Evolutionary conservation across 2,329 filamentous ascomycete species (phyloP), one percentile per base, ranked within the genome.

Genomic region (Colletotrichum musicola): DNA sequence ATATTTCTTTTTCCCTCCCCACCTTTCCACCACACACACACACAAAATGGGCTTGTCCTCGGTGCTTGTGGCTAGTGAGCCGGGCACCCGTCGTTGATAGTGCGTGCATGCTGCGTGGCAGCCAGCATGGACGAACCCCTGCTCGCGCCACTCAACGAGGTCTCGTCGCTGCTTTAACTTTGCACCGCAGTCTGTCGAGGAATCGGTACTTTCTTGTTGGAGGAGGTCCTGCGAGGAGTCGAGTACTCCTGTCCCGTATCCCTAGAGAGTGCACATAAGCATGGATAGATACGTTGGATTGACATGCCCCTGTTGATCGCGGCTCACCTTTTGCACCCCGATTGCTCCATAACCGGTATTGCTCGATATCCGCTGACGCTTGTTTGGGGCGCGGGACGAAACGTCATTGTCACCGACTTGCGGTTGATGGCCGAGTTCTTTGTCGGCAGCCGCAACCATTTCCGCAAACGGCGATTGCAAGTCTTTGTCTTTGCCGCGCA

Each of bases 141-240:
- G 55, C 46, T 60, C 18, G 14, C 55, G 62, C 61, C 55, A 61
- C 65, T 16, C 55, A 38, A 27, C 62, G 14, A 35, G 44, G 30
- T 13, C 35, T 27, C 16, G 20, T 38, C 55, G 65, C 65, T 47
- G 62, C 62, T 65, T 68, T 68, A 55, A 35, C n/a, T 18, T 42
- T n/a, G 20, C 1, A 10, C 18, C 10, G 6, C 20, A 16, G 20
- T 6, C 35, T 3, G n/a, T 30, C n/a, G n/a, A 47, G 27, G 9
- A 35, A 35, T 12, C 18, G n/a, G 16, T 22, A 35, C 22, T 49
- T 68, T 27, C 53, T 59, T 38, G 9, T 53, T 44, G 30, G 16
- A 54, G 27, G 47, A 64, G 64, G 54, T 54, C 54, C 54, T 49
- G 53, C 46, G 53, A 68, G 25, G 30, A 46, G 42, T 40, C 27